Conservation (phyloP, 2,329 filamentous ascomycete genomes). For the Lasiodiplodia sp. region DNA sequence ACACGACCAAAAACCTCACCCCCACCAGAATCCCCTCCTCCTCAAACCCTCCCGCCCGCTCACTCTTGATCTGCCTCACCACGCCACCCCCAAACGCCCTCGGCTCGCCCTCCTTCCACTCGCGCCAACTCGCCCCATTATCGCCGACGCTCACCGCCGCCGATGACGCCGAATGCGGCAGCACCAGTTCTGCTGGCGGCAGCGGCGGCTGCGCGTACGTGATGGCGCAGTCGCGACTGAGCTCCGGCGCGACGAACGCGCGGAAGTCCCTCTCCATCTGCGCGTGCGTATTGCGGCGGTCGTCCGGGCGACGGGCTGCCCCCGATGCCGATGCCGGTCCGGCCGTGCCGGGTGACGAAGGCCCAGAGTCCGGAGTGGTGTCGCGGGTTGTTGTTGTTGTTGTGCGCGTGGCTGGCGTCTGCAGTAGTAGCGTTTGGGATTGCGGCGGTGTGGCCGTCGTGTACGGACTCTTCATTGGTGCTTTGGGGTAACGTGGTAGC, state of each 20-base stretch:
- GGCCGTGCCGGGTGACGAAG: neutral
- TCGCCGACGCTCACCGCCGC: too few relatives aligned
- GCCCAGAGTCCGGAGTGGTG: neutral
- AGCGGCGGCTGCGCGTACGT: conserved; percentile 40
- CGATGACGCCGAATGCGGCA: neutral
- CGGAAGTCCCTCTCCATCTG: conserved; percentile 6
- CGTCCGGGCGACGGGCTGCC: conserved; percentile 31
- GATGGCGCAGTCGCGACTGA: conserved; percentile 46
- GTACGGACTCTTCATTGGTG: neutral
- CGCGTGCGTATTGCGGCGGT: conserved; percentile 30
- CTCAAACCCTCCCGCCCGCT: conserved; percentile 49
- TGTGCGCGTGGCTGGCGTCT: neutral
- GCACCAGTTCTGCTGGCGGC: neutral
- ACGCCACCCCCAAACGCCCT: conserved; percentile 35
- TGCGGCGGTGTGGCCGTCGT: neutral
- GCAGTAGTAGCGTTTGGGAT: neutral
- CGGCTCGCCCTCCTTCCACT: conserved; percentile 30
- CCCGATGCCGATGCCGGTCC: neutral
- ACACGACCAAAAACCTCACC: conserved; percentile 49
- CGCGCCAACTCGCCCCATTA: conserved; percentile 8
- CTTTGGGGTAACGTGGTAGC: neutral
- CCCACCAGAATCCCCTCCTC: conserved; percentile 52
- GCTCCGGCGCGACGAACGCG: conserved; percentile 36
- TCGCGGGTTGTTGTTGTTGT: neutral
- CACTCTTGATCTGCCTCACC: conserved; percentile 49